phyloP scores from a whole-genome alignment of 805 yeast species.

The Kluyveromyces aestuarii region DNA sequence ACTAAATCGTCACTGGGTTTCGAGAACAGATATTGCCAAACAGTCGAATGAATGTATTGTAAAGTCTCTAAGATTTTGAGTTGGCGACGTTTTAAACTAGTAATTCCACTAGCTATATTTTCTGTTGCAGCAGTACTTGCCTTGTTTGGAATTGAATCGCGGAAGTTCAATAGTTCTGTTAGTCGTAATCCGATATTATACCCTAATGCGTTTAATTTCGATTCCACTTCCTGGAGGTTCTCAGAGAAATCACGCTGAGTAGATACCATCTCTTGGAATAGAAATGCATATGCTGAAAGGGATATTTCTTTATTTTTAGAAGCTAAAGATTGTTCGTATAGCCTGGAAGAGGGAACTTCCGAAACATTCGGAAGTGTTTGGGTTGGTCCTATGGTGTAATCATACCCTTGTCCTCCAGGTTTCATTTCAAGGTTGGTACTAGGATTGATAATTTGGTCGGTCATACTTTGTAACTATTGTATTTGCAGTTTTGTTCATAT shows the following conservation, averaged over 20 bases:
- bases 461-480: slow-evolving; percentile 7
- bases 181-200: slow-evolving; percentile 64
- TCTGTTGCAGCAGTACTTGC: background rate
- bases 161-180: slow-evolving; percentile 44
- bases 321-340: slow-evolving; percentile 20
- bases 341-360: slow-evolving; percentile 9
- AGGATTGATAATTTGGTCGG: slow-evolving; percentile 20
- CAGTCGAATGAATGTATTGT: slow-evolving; percentile 61
- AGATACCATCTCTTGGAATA: slow-evolving; percentile 64
- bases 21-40: slow-evolving; percentile 76
- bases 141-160: slow-evolving; percentile 18
- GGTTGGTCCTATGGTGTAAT: slow-evolving; percentile 23
- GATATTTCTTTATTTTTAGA: slow-evolving; percentile 42
- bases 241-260: slow-evolving; percentile 50
- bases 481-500: background rate
- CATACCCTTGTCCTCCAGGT: slow-evolving; percentile 16
- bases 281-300: slow-evolving; percentile 55
- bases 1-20: slow-evolving; percentile 68
- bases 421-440: slow-evolving; percentile 14
- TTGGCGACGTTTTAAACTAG: slow-evolving; percentile 39
- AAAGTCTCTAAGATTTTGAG: slow-evolving; percentile 55
- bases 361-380: slow-evolving; percentile 20
- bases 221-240: slow-evolving; percentile 56
- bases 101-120: slow-evolving; percentile 17
- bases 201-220: slow-evolving; percentile 60